Conservation (phyloP, 2,329 filamentous ascomycete species). For the Diatrype stigma region DNA sequence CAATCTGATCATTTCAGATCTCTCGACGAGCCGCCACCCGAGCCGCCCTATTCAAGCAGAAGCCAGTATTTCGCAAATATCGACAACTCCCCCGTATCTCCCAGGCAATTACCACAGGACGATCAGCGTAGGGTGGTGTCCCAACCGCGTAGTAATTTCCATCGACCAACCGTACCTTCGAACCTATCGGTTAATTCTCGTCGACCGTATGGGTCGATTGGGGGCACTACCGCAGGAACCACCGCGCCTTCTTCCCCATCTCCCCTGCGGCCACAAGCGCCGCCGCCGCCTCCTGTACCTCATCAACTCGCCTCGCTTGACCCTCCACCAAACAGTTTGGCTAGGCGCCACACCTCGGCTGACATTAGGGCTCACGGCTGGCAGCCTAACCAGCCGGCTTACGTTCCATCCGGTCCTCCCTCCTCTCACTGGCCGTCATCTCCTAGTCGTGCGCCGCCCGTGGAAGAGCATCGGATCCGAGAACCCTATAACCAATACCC, state of each 20-base stretch:
- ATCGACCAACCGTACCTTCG: constrained; percentile 76
- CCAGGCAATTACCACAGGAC: constrained; percentile 80
- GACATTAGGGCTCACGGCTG: constrained; percentile 89
- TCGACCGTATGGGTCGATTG: constrained; percentile 83
- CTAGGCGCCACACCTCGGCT: constrained; percentile 86
- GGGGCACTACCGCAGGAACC: constrained; percentile 57
- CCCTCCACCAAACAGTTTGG: constrained; percentile 63
- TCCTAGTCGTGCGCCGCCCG: constrained; percentile 41
- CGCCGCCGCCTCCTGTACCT: constrained; percentile 55
- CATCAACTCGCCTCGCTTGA: constrained; percentile 63
- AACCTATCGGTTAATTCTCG: constrained; percentile 72
- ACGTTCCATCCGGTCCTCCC: constrained; percentile 58
- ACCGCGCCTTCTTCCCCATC: constrained; percentile 67
- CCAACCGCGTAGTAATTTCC: constrained; percentile 58
- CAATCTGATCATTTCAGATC: constrained; percentile 54
- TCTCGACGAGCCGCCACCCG: constrained; percentile 63
- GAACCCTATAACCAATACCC: constrained; percentile 55
- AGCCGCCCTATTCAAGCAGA: constrained; percentile 59
- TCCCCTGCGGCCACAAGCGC: constrained; percentile 64
- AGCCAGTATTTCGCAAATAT: constrained; percentile 63
- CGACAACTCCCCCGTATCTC: constrained; percentile 78
- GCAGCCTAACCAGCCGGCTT: constrained; percentile 59
- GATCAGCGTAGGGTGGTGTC: constrained; percentile 71
- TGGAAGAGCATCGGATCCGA: constrained; percentile 52
- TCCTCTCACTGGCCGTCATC: constrained; percentile 52